These are phyloP conservation scores for Alternaria rosae DNA, from an alignment of 2,329 filamentous ascomycete genomes.

Conservation along the genomic window DNA sequence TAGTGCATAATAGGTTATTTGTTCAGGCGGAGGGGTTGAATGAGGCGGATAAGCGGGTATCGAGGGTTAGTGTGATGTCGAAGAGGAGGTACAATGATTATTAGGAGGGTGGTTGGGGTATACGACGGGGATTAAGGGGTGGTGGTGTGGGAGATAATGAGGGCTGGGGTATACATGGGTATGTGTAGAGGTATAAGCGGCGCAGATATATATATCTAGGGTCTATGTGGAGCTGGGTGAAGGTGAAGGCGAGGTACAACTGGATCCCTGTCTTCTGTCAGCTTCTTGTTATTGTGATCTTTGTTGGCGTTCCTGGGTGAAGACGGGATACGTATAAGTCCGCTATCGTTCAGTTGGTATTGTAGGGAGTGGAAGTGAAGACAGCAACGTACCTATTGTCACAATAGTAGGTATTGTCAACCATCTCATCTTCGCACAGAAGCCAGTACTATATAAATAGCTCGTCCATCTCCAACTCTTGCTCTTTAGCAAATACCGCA, in stretches of 20 bases:
- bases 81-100: neutral
- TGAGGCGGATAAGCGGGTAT: neutral
- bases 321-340: neutral
- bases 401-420: neutral
- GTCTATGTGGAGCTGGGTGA: neutral
- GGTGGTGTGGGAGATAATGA: neutral
- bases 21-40: constrained; percentile 2
- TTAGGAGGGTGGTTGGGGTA: neutral
- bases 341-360: neutral
- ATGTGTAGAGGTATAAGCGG: neutral
- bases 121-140: neutral
- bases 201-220: neutral
- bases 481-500: neutral
- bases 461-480: neutral
- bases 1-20: constrained; percentile 1
- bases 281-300: neutral
- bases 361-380: neutral
- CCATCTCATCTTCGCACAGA: neutral
- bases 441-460: neutral
- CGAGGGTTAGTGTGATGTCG: neutral
- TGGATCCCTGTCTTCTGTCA: neutral
- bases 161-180: neutral
- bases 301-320: neutral
- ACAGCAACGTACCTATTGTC: neutral
- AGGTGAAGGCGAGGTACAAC: neutral